Percentiles rank a stretch among this genome's conserved stretches.
These are phyloP conservation scores for Nicotiana attenuata DNA, from an alignment of 257 asterid genomes.

Conservation along the genomic window DNA sequence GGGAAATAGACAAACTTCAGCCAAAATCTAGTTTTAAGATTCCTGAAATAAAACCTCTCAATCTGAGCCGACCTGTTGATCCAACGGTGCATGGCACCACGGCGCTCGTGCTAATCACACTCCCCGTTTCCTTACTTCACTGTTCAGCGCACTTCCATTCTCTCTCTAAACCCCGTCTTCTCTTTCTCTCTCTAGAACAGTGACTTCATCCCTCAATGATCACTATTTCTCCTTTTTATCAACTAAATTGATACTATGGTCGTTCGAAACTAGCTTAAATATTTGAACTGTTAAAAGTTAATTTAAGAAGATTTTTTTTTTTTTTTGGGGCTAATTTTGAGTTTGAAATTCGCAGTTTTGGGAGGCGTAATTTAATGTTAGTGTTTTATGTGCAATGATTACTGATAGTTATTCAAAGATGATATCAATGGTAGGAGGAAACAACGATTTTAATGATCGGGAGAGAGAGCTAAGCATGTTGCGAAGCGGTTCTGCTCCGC, in stretches of 20 bases:
- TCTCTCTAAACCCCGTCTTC: neutral
- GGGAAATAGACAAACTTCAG: too few relatives aligned
- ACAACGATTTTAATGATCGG: constrained; percentile 7
- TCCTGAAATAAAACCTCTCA: neutral
- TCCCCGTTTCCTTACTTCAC: neutral
- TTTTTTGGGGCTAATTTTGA: neutral
- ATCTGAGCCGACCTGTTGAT: neutral
- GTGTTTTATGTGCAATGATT: neutral
- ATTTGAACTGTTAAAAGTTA: too few relatives aligned
- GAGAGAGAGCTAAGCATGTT: constrained; percentile 16
- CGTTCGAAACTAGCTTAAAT: too few relatives aligned
- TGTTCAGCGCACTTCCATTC: neutral
- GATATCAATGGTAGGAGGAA: neutral
- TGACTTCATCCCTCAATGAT: neutral
- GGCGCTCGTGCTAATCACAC: too few relatives aligned
- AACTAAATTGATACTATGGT: neutral
- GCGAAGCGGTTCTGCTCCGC: constrained; percentile 24
- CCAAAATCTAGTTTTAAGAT: too few relatives aligned
- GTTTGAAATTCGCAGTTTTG: neutral
- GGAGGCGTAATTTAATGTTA: neutral
- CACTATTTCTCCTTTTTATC: neutral
- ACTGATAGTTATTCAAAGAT: neutral
- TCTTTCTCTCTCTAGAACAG: neutral
- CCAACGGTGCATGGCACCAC: neutral
- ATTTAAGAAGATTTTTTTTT: neutral